Base-by-base conservation (phyloP, 306 rosid species). In the Hippophae tibetana region DNA sequence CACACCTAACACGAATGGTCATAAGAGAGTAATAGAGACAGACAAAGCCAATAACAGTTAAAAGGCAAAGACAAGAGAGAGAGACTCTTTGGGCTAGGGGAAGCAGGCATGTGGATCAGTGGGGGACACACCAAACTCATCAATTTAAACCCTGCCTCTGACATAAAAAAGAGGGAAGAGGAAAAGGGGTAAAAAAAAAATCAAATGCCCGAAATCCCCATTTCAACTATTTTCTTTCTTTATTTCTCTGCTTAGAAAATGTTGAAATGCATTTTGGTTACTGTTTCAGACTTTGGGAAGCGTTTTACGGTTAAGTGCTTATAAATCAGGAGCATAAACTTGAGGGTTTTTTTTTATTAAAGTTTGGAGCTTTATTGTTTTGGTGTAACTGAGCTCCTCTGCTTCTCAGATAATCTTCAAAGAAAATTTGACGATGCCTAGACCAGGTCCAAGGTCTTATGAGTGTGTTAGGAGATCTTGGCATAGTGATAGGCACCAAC, bases 401-500 rank as follows among this genome's bases (percentile, higher is more conserved):
- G n/a, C 13, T 49, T 23, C n/a, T 49, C 14, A 12, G 53, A 13
- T 6, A 13, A 49, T 26, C n/a, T 31, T 50, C 13, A 52, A 59
- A 40, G 62, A 13, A 31, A 31, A 31, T 14, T 13, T 31, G 52
- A 80, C 44, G 62, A 89, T 89, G 97, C 90, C 85, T 26, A 74
- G 87, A 58, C 86, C 83, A 74, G 85, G 89, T 18, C 80, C 89
- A 5, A 83, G 85, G 54, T 89, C 86, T 13, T 85, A 83, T 67
- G 95, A 85, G 74, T 85, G 89, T 48, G 84, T 83, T 46, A 75
- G 80, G 70, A 85, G 86, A 62, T 88, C 89, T 72, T 89, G 97
- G 97, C 97, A 89, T 55, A 79, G 84, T 62, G 90, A 89, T 42
- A 81, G 77, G 6, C 97, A 89, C 68, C 86, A 79, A 57, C 97